Conservation (phyloP, 768 basidiomycete species). For the Harrya chromipes region DNA sequence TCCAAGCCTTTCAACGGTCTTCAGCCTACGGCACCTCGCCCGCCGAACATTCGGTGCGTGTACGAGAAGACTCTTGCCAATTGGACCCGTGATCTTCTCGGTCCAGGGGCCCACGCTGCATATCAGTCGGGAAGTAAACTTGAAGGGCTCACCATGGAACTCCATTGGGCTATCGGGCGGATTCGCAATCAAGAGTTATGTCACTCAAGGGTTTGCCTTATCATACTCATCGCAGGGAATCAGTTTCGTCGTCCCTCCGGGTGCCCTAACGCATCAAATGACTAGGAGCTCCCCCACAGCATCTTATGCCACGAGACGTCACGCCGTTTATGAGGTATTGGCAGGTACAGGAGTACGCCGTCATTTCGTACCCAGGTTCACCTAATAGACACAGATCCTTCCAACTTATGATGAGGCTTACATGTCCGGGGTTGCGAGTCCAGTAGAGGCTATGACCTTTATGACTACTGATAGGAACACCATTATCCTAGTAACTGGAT, state of each 20-base stretch:
- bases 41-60: neutral
- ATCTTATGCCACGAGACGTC: neutral
- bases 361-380: neutral
- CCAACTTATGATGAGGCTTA: neutral
- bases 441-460: constrained; percentile 16
- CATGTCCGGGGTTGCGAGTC: constrained; percentile 4
- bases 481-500: constrained; percentile 2
- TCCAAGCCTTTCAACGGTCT: neutral
- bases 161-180: neutral
- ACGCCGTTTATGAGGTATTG: neutral
- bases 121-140: no score
- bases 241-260: neutral
- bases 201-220: constrained; percentile 6
- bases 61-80: neutral
- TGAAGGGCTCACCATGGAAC: constrained; percentile 4
- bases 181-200: constrained; percentile 5
- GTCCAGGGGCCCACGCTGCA: no score
- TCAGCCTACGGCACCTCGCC: neutral
- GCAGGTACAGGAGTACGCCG: neutral
- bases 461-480: neutral
- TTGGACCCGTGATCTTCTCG: no score
- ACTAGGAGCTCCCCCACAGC: constrained; percentile 1
- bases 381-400: neutral
- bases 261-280: constrained; percentile 2
- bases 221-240: constrained; percentile 8